A percentile compares a stretch with the other conserved stretches of the same genome.
Conservation (phyloP, 257 asterid genomes). For the Plectranthus barbatus region DNA sequence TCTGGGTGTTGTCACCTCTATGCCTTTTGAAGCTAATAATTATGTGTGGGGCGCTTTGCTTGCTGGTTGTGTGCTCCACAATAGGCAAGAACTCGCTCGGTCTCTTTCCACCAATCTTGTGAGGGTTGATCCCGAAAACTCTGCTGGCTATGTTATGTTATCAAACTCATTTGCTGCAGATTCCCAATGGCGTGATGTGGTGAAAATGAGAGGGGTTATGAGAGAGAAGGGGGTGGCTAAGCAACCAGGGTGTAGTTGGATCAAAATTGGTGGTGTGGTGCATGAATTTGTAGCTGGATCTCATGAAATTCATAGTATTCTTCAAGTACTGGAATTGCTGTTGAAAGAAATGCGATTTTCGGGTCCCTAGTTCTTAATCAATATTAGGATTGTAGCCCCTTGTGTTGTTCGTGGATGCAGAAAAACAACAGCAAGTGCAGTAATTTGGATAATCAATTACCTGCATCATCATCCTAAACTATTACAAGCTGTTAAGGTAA, state of each 20-base stretch:
- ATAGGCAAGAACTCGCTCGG: conserved; percentile 42
- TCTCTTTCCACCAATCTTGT: conserved; percentile 53
- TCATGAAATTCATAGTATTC: conserved; percentile 17
- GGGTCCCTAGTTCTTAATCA: background rate
- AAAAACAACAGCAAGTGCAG: conserved; percentile 82
- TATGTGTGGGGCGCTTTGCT: conserved; percentile 75
- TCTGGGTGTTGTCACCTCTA: conserved; percentile 33
- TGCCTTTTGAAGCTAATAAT: conserved; percentile 56
- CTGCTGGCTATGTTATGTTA: conserved; percentile 70
- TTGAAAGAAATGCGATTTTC: conserved; percentile 40
- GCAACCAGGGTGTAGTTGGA: conserved; percentile 67
- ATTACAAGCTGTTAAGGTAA: conserved; percentile 60
- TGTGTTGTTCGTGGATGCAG: too few relatives aligned
- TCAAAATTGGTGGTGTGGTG: conserved; percentile 37
- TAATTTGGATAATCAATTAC: conserved; percentile 86
- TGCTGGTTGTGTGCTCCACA: conserved; percentile 50
- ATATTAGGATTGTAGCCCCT: too few relatives aligned
- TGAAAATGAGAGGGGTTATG: conserved; percentile 48
- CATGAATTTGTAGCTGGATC: conserved; percentile 53
- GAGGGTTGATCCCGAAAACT: conserved; percentile 50
- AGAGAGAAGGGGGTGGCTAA: conserved; percentile 54
- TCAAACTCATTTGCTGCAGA: conserved; percentile 64
- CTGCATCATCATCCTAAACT: conserved; percentile 52
- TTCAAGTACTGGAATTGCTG: conserved; percentile 27
- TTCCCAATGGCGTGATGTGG: conserved; percentile 42